Percentiles rank a stretch among this genome's conserved stretches.
Conservation (phyloP, 257 asterid genomes). For the Solanum chiquidenum region DNA sequence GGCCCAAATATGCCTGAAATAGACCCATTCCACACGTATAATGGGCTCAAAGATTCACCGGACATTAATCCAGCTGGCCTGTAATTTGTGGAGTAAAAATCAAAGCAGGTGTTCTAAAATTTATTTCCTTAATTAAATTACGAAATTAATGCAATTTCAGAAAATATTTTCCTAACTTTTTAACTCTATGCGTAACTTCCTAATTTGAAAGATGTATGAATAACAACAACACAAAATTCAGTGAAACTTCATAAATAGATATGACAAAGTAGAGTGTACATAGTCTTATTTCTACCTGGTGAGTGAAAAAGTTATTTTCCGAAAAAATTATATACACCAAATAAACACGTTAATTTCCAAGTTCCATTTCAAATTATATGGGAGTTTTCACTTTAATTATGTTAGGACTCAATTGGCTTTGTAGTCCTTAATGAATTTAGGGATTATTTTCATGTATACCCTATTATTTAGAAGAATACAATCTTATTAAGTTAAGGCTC, state of each 20-base stretch:
- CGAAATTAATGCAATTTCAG: neutral
- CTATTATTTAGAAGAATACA: neutral
- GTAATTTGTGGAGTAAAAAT: neutral
- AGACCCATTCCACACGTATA: neutral
- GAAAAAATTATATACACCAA: neutral
- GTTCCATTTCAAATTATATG: neutral
- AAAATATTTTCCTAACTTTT: neutral
- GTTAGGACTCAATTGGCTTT: neutral
- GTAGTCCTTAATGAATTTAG: neutral
- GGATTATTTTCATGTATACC: neutral
- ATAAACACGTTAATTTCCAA: neutral
- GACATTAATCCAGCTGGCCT: neutral
- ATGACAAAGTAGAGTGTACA: neutral
- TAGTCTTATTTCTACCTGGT: neutral
- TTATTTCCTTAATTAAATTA: neutral
- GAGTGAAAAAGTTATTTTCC: neutral
- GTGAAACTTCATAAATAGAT: neutral
- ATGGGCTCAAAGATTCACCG: neutral
- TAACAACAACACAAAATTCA: neutral
- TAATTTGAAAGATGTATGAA: neutral
- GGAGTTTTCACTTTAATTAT: neutral
- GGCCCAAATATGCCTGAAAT: neutral
- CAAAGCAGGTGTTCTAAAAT: neutral
- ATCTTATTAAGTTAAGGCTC: no score
- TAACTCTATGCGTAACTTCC: neutral